Evolutionary conservation across 2,329 filamentous ascomycete genomes (phyloP).

Genomic region (Trichoderma guizhouense): DNA sequence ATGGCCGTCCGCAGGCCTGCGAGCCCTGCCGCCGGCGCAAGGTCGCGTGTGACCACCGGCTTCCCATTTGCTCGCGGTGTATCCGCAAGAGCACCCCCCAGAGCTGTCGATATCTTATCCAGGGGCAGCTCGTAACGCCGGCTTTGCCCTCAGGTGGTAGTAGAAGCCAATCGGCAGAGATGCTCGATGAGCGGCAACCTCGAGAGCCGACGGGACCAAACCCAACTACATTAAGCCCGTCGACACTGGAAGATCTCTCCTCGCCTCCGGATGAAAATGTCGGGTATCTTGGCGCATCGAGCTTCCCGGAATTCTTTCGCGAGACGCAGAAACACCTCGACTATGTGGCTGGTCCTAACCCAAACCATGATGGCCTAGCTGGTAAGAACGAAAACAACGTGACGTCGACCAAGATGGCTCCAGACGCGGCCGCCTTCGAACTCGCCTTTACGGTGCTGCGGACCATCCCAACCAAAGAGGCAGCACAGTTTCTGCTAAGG

Average conservation of each 20-base stretch:
- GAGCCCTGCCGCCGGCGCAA: constrained; percentile 16
- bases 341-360: not conserved
- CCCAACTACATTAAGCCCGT: not conserved
- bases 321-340: constrained; percentile 7
- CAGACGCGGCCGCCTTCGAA: not conserved
- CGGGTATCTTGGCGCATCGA: constrained; percentile 13
- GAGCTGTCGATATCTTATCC: constrained; percentile 9
- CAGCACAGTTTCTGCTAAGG: not conserved
- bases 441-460: not conserved
- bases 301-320: constrained; percentile 13
- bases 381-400: not conserved
- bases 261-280: not conserved
- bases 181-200: not conserved
- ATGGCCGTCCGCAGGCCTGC: constrained; percentile 14
- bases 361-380: not conserved
- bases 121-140: constrained; percentile 7
- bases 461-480: not conserved
- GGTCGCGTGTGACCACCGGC: constrained; percentile 16
- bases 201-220: not conserved
- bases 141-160: not conserved
- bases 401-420: not conserved
- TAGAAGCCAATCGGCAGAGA: not conserved
- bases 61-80: constrained; percentile 16
- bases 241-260: not conserved
- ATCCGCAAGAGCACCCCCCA: constrained; percentile 4